phyloP scores from a whole-genome alignment of 768 basidiomycete species.

The Leucocoprinus birnbaumii region DNA sequence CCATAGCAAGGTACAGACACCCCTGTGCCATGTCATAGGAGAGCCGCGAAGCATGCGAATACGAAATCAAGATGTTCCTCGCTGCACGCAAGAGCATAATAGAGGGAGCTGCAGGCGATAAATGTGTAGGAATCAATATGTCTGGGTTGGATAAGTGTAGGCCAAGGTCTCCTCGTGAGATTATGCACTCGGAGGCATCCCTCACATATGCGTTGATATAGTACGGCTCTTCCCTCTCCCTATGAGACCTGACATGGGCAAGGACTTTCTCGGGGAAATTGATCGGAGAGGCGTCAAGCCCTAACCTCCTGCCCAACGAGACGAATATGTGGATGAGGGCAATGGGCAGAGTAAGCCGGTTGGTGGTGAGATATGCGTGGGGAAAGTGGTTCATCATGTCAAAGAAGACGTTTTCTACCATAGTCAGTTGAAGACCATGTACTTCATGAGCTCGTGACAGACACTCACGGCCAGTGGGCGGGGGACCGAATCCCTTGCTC shows the following conservation, averaged over 20 bases:
- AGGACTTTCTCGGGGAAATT: conserved; percentile 57
- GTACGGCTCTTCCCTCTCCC: conserved; percentile 42
- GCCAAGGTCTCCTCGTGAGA: conserved; percentile 11
- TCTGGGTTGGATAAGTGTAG: conserved; percentile 7
- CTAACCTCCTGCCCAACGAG: conserved; percentile 47
- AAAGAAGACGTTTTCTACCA: conserved; percentile 35
- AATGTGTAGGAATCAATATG: conserved; percentile 10
- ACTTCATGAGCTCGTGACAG: too few relatives aligned
- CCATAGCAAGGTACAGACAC: conserved; percentile 30
- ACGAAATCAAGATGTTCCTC: conserved; percentile 20
- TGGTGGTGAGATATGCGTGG: conserved; percentile 49
- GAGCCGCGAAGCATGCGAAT: conserved; percentile 17
- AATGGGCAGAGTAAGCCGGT: conserved; percentile 53
- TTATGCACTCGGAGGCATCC: conserved; percentile 27
- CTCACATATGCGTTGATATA: conserved; percentile 37
- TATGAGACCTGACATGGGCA: conserved; percentile 39
- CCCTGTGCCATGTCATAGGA: conserved; percentile 23
- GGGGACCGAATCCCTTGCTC: conserved; percentile 37
- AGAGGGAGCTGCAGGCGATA: conserved; percentile 9
- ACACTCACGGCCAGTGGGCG: conserved; percentile 34
- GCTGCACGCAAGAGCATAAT: conserved; percentile 19
- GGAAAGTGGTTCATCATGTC: conserved; percentile 55
- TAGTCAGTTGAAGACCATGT: not conserved
- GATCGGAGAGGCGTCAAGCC: conserved; percentile 48
- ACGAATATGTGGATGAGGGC: conserved; percentile 59